These are phyloP conservation scores for Canna indica DNA, from an alignment of 176 grass and related monocot genomes.

Conservation along the genomic window DNA sequence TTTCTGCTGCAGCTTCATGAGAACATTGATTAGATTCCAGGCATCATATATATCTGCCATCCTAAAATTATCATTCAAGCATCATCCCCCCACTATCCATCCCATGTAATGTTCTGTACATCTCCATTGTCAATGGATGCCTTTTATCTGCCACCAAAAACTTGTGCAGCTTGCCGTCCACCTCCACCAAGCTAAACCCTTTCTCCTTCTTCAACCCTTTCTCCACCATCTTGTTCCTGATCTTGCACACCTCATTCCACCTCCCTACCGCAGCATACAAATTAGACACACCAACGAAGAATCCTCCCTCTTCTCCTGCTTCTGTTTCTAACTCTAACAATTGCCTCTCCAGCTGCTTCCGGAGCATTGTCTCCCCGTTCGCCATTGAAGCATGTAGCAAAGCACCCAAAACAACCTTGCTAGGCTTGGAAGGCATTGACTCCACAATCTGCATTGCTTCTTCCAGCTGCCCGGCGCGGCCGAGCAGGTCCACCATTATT, in stretches of 20 bases:
- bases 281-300: slow-evolving; percentile 21
- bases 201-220: slow-evolving; percentile 24
- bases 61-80: not conserved
- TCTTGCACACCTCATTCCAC: slow-evolving; percentile 14
- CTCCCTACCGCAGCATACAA: slow-evolving; percentile 11
- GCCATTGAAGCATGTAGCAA: slow-evolving; percentile 9
- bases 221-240: slow-evolving; percentile 16
- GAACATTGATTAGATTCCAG: not conserved
- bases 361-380: not conserved
- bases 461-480: slow-evolving; percentile 6
- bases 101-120: slow-evolving; percentile 1
- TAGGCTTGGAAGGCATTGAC: slow-evolving; percentile 21
- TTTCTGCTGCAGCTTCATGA: too few relatives aligned
- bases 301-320: slow-evolving; percentile 7
- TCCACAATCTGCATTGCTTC: not conserved
- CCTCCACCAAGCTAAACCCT: slow-evolving; percentile 21
- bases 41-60: not conserved
- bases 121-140: slow-evolving; percentile 15
- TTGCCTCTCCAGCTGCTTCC: slow-evolving; percentile 7
- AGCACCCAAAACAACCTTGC: slow-evolving; percentile 11
- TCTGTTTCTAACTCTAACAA: not conserved
- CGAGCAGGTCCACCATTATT: slow-evolving; percentile 16
- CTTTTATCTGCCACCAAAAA: slow-evolving; percentile 20
- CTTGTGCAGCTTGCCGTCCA: slow-evolving; percentile 4
- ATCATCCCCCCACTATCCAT: not conserved